Percentiles rank a stretch among this genome's conserved stretches.
Conservation (phyloP, 225 moss, liverwort and hornwort species). For the Bryoerythrophyllum caledonicum region DNA sequence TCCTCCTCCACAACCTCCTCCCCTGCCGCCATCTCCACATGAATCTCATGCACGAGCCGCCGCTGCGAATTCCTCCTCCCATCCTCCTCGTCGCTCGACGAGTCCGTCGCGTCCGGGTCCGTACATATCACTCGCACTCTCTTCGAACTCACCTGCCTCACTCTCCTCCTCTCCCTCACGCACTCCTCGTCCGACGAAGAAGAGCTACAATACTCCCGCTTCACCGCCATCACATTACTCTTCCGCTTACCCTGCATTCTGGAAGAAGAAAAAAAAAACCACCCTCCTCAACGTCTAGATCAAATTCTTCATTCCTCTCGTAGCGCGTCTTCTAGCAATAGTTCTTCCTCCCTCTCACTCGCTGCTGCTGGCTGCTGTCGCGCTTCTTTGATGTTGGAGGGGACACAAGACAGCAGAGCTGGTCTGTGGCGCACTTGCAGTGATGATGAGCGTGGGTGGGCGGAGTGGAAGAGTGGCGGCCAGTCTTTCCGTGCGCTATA, state of each 20-base stretch:
- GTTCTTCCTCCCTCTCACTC: no score
- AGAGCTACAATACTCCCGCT: conserved; percentile 21
- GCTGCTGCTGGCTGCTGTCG: no score
- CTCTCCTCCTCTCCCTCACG: neutral
- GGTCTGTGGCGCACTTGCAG: neutral
- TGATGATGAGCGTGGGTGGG: conserved; percentile 3
- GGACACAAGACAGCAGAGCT: neutral
- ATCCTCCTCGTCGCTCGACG: conserved; percentile 52
- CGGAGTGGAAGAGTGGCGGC: conserved; percentile 28
- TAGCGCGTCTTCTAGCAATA: no score
- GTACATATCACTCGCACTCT: conserved; percentile 57
- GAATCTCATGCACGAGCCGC: conserved; percentile 38
- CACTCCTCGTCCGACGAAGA: conserved; percentile 24
- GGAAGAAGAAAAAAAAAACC: neutral
- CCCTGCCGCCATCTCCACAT: conserved; percentile 5
- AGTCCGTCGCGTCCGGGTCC: conserved; percentile 57
- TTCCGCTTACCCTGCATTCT: conserved; percentile 32
- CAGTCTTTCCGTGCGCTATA: conserved; percentile 31
- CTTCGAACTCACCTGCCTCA: conserved; percentile 31
- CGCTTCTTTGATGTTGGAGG: no score
- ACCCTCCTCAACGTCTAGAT: neutral
- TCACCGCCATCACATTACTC: conserved; percentile 10
- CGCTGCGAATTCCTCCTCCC: neutral
- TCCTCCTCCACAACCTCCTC: neutral
- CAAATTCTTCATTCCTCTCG: neutral